A percentile compares a stretch with the other conserved stretches of the same genome.
These are phyloP conservation scores for Scheffersomyces titani DNA, from an alignment of 1,139 yeast genomes.

Conservation along the genomic window DNA sequence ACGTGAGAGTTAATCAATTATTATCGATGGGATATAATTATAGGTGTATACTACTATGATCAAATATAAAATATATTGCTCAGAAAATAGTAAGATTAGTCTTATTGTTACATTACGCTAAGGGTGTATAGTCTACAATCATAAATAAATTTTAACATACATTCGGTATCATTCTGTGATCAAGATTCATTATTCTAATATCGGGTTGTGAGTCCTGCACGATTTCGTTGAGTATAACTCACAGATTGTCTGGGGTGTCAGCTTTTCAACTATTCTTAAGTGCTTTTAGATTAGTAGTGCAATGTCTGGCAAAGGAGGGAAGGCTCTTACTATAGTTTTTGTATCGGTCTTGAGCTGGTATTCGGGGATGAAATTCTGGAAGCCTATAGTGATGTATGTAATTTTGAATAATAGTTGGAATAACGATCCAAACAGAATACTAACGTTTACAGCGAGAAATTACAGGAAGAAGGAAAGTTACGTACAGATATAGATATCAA, in stretches of 20 bases:
- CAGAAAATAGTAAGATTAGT: background rate
- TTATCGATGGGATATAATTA: background rate
- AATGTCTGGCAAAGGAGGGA: conserved; percentile 19
- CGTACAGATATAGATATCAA: conserved; percentile 59
- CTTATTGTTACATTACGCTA: no score
- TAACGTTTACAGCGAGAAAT: conserved; percentile 51
- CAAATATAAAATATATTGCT: background rate
- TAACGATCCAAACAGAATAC: conserved; percentile 9
- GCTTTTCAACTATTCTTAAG: background rate
- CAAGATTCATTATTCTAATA: background rate
- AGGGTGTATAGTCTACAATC: no score
- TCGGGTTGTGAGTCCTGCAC: background rate
- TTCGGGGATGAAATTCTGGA: conserved; percentile 67
- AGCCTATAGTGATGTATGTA: conserved; percentile 69
- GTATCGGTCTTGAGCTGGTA: conserved; percentile 46
- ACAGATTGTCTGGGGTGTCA: background rate
- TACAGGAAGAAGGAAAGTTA: conserved; percentile 67
- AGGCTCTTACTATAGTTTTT: conserved; percentile 26
- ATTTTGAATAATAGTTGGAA: background rate
- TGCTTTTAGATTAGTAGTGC: background rate
- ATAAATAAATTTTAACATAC: no score
- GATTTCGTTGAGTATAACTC: background rate
- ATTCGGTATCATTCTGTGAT: background rate
- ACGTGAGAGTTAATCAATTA: background rate
- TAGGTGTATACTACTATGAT: background rate